Evolutionary conservation across 345 rosid species (phyloP).

Genomic region (Dimocarpus longan): DNA sequence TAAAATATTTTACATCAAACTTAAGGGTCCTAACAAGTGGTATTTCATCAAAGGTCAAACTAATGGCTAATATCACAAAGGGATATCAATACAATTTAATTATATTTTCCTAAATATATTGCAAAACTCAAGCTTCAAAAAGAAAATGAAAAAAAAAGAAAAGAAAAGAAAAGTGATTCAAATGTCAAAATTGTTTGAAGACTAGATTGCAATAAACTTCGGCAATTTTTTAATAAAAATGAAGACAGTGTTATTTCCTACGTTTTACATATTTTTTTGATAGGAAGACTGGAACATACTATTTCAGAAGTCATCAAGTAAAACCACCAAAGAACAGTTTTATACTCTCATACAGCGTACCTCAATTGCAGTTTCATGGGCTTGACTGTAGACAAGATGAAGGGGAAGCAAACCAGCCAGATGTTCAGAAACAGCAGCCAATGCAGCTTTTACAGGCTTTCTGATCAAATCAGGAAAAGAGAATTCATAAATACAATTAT

Average conservation of each 20-base stretch:
- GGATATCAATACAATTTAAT: not conserved
- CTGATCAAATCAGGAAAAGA: constrained; percentile 34
- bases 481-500: not conserved
- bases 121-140: not conserved
- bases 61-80: not conserved
- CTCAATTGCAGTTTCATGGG: constrained; percentile 96
- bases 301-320: constrained; percentile 8
- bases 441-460: constrained; percentile 85
- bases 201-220: not conserved
- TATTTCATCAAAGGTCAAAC: not conserved
- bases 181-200: not conserved
- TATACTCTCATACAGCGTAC: constrained; percentile 36
- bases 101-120: not conserved
- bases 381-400: constrained; percentile 92
- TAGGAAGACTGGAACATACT: not conserved
- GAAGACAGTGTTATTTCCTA: not conserved
- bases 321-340: not conserved
- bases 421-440: constrained; percentile 94
- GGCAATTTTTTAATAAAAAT: not conserved
- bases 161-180: not conserved
- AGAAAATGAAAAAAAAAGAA: not conserved
- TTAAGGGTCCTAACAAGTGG: not conserved
- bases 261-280: not conserved
- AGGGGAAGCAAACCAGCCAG: constrained; percentile 96
- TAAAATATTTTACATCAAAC: not conserved